Evolutionary conservation across 306 rosid genomes (phyloP).

Genomic region (Cucurbita ficifolia): DNA sequence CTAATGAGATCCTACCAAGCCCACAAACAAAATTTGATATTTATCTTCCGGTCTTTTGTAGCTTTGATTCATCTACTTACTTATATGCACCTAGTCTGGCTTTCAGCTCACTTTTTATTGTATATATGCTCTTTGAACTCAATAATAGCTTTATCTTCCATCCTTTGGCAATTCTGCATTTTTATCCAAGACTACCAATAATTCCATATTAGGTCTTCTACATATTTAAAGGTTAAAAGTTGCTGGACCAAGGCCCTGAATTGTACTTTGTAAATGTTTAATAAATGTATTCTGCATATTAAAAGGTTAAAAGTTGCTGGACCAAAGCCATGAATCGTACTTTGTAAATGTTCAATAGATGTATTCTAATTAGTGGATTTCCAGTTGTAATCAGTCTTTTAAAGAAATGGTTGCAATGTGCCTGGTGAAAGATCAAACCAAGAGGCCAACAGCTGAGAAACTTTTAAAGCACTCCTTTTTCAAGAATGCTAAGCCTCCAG

Average conservation of each 20-base stretch:
- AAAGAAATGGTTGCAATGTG: conserved; percentile 99
- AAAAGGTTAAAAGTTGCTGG: conserved; percentile 2
- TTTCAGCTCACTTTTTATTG: not conserved
- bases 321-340: not conserved
- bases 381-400: conserved; percentile 99
- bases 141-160: not conserved
- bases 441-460: conserved; percentile 91
- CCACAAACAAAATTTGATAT: not conserved
- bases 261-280: conserved; percentile 11
- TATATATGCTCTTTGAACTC: not conserved
- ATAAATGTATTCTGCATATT: not conserved
- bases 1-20: not conserved
- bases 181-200: not conserved
- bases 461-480: conserved; percentile 83
- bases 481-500: conserved; percentile 82
- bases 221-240: not conserved
- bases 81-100: not conserved
- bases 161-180: not conserved
- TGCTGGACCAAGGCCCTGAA: not conserved
- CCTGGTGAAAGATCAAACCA: conserved; percentile 95
- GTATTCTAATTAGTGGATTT: conserved; percentile 88
- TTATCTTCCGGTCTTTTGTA: not conserved
- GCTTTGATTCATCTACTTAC: not conserved
- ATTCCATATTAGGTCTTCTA: not conserved
- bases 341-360: conserved; percentile 15